Conservation (phyloP, 2,329 filamentous ascomycete genomes). For the Claviceps maximensis region DNA sequence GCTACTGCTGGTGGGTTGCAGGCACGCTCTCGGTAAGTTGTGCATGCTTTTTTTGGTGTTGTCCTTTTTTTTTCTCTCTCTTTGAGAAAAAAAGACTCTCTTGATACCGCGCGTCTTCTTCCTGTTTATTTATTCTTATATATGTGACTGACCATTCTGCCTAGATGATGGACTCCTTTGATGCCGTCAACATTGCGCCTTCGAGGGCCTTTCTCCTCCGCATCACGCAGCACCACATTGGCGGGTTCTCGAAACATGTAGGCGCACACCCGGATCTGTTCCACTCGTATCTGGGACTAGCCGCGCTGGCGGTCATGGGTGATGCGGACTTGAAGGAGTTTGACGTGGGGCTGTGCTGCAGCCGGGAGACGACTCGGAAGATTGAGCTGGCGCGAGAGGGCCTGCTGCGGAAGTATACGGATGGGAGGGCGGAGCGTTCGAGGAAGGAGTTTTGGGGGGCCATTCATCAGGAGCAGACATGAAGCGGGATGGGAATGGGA, state of each 20-base stretch:
- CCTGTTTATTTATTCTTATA: neutral
- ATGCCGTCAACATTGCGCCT: slow-evolving; percentile 44
- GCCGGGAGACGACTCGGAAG: slow-evolving; percentile 39
- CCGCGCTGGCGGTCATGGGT: slow-evolving; percentile 60
- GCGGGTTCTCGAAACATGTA: slow-evolving; percentile 64
- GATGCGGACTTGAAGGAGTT: slow-evolving; percentile 57
- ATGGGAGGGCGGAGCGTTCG: neutral
- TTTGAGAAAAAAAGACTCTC: too few species aligned
- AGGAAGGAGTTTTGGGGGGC: slow-evolving; percentile 12
- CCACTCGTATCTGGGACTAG: slow-evolving; percentile 79
- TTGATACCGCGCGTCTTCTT: too few species aligned
- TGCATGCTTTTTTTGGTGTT: neutral
- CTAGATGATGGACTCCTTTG: slow-evolving; percentile 43
- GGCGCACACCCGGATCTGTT: slow-evolving; percentile 64
- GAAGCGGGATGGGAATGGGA: neutral
- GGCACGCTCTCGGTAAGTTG: slow-evolving; percentile 40
- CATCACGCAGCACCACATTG: slow-evolving; percentile 75
- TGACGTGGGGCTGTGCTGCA: slow-evolving; percentile 67
- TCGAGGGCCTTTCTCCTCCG: slow-evolving; percentile 70
- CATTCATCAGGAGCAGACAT: neutral
- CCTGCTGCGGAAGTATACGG: slow-evolving; percentile 13
- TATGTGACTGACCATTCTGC: neutral
- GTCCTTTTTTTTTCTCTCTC: neutral
- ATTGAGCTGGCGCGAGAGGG: slow-evolving; percentile 33
- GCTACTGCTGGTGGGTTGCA: slow-evolving; percentile 87